These are phyloP conservation scores for Halenospora varia DNA, from an alignment of 495 filamentous ascomycete genomes.

Conservation along the genomic window DNA sequence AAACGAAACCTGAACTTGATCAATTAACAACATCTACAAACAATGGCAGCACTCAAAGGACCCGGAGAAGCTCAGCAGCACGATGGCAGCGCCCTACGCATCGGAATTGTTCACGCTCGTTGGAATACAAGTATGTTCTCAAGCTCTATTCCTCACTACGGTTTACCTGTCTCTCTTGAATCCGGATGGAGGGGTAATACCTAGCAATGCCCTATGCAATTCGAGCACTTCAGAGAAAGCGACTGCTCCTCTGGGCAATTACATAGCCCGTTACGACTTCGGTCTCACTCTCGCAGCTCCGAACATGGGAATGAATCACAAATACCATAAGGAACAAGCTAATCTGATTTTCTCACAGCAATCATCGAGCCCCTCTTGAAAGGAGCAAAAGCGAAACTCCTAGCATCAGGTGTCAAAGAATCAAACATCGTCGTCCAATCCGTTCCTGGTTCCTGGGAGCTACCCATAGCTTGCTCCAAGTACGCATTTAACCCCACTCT, in stretches of 20 bases:
- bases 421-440: slow-evolving; percentile 85
- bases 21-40: slow-evolving; percentile 4
- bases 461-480: slow-evolving; percentile 26
- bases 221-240: too few species aligned
- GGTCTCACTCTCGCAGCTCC: too few species aligned
- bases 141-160: not conserved
- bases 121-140: slow-evolving; percentile 62
- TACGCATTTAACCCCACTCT: slow-evolving; percentile 11
- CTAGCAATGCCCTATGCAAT: too few species aligned
- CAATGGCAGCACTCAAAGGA: slow-evolving; percentile 45
- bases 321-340: too few species aligned
- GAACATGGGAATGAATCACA: too few species aligned
- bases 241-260: too few species aligned
- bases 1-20: slow-evolving; percentile 7
- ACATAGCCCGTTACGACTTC: too few species aligned
- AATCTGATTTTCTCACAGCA: not conserved
- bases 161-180: not conserved
- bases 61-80: slow-evolving; percentile 48
- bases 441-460: slow-evolving; percentile 90
- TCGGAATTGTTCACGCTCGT: slow-evolving; percentile 91
- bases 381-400: slow-evolving; percentile 61
- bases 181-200: not conserved
- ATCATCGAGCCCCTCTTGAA: slow-evolving; percentile 74
- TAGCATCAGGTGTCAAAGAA: slow-evolving; percentile 71
- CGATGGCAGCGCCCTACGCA: slow-evolving; percentile 75